Evolutionary conservation across 345 rosid species (phyloP).

Genomic region (Aegle marmelos): DNA sequence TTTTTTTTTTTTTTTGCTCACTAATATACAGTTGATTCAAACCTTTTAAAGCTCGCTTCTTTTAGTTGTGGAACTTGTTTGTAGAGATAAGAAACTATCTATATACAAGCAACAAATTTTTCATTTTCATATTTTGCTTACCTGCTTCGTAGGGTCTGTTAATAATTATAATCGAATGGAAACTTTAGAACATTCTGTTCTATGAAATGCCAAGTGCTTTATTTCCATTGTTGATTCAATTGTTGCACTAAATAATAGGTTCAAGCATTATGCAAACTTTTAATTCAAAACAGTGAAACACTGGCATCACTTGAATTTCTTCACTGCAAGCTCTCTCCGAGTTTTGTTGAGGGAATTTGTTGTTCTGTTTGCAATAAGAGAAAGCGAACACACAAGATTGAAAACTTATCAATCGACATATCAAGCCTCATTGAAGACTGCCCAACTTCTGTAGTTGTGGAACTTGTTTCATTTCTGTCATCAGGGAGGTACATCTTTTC

Average conservation of each 20-base stretch:
- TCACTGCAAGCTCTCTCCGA: conserved; percentile 74
- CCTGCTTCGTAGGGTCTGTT: background rate
- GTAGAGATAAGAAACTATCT: background rate
- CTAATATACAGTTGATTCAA: background rate
- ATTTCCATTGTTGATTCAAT: background rate
- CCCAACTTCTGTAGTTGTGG: conserved; percentile 34
- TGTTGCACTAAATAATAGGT: conserved; percentile 45
- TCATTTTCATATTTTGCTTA: background rate
- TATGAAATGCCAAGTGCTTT: conserved; percentile 2
- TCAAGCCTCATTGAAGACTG: conserved; percentile 51
- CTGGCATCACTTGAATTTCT: conserved; percentile 64
- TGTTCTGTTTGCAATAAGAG: conserved; percentile 35
- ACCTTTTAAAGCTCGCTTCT: background rate
- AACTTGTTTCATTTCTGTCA: conserved; percentile 56
- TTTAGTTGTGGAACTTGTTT: background rate
- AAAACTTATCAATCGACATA: conserved; percentile 47
- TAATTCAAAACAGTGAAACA: conserved; percentile 59
- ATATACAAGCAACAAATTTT: background rate
- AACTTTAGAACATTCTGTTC: background rate
- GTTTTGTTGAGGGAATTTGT: conserved; percentile 46
- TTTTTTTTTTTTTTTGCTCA: conserved; percentile 2
- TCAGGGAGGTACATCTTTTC: conserved; percentile 54
- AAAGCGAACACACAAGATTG: conserved; percentile 39
- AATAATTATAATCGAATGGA: background rate
- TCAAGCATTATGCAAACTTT: conserved; percentile 63